A percentile compares a stretch with the other conserved stretches of the same genome.
Conservation (phyloP, 148 eudicot genomes). For the Pouteria glomerata region DNA sequence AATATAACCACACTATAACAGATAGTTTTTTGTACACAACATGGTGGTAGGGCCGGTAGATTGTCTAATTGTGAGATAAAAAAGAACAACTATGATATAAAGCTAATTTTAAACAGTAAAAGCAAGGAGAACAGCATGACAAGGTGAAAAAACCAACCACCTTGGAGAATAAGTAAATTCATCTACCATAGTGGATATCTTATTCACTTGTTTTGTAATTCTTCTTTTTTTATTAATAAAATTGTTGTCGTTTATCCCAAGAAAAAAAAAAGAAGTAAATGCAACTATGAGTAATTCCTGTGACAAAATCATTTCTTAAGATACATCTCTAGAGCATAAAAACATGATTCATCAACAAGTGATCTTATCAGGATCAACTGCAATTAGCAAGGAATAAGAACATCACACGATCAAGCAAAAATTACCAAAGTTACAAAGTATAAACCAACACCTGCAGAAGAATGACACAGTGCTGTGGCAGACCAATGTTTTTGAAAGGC, state of each 20-base stretch:
- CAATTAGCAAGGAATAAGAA: neutral
- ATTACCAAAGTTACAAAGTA: conserved; percentile 17
- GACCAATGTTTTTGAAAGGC: conserved; percentile 79
- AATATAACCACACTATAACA: conserved; percentile 13
- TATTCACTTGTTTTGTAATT: too few species aligned
- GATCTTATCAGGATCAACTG: neutral
- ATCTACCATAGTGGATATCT: too few species aligned
- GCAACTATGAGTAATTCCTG: neutral
- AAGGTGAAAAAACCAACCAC: neutral
- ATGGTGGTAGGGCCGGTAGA: neutral
- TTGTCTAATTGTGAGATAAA: neutral
- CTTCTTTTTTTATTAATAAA: too few species aligned
- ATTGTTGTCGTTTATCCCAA: too few species aligned
- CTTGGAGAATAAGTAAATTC: too few species aligned
- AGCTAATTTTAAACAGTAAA: neutral
- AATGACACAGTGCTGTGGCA: conserved; percentile 79
- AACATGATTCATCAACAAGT: neutral
- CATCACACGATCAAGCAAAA: conserved; percentile 6
- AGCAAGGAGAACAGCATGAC: neutral
- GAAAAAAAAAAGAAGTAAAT: neutral
- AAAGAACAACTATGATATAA: neutral
- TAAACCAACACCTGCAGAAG: conserved; percentile 70
- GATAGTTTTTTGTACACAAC: neutral
- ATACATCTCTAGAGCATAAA: neutral
- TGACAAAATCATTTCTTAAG: neutral